Evolutionary conservation across 345 rosid species (phyloP).

Genomic region (Capsella bursapastoris): DNA sequence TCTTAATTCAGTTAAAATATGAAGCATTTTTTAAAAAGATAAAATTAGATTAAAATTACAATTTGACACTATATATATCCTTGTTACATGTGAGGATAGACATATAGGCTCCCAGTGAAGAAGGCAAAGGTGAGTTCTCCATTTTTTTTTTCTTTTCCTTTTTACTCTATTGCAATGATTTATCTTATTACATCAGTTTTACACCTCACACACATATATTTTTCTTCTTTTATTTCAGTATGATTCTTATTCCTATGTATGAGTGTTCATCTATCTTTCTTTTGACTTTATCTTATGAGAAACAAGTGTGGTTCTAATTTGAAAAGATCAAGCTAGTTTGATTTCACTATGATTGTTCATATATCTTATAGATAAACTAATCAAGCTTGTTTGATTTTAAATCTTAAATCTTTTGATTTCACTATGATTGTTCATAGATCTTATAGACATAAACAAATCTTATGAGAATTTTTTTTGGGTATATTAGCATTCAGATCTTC

Average conservation of each 20-base stretch:
- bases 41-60: too few relatives aligned
- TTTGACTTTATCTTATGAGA: not conserved
- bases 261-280: not conserved
- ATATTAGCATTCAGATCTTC: not conserved
- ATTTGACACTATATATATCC: constrained; percentile 1
- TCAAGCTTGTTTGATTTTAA: too few relatives aligned
- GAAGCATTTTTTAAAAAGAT: too few relatives aligned
- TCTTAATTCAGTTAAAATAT: not conserved
- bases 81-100: not conserved
- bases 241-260: too few relatives aligned
- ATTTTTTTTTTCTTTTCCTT: too few relatives aligned
- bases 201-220: too few relatives aligned
- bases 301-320: too few relatives aligned
- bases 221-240: not conserved
- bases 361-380: not conserved
- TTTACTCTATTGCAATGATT: too few relatives aligned
- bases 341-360: not conserved
- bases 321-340: too few relatives aligned
- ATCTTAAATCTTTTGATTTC: not conserved
- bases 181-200: too few relatives aligned
- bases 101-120: not conserved
- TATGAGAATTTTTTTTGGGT: not conserved
- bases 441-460: not conserved
- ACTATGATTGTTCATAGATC: not conserved
- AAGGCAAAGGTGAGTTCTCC: not conserved